Evolutionary conservation across 2,329 filamentous ascomycete genomes (phyloP).

Genomic region (Pezicula radicicola): DNA sequence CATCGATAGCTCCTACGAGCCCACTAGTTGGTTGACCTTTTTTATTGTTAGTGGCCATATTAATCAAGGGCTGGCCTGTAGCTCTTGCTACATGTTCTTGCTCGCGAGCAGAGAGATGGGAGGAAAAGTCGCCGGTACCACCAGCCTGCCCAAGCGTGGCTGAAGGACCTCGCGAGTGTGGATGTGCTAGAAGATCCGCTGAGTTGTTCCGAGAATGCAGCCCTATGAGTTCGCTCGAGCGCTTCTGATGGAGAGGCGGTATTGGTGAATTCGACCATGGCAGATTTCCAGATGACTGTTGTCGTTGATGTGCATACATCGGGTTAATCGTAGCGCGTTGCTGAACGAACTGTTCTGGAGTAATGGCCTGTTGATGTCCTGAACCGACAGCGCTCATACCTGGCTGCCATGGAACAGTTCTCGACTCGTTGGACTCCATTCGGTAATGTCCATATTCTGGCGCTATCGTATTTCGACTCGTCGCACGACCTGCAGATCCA

Average conservation of each 20-base stretch:
- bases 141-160: constrained; percentile 22
- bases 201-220: constrained; percentile 46
- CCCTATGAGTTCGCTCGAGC: constrained; percentile 37
- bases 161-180: constrained; percentile 57
- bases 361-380: constrained; percentile 48
- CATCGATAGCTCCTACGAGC: constrained; percentile 76
- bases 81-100: constrained; percentile 84
- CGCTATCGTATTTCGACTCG: constrained; percentile 36
- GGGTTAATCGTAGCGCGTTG: constrained; percentile 65
- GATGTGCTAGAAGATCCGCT: constrained; percentile 44
- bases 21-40: constrained; percentile 44
- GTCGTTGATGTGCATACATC: constrained; percentile 56
- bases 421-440: constrained; percentile 51
- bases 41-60: constrained; percentile 45
- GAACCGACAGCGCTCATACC: constrained; percentile 50
- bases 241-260: constrained; percentile 38
- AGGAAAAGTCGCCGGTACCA: constrained; percentile 43
- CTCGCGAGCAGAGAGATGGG: constrained; percentile 76
- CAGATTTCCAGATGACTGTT: constrained; percentile 49
- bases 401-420: constrained; percentile 78
- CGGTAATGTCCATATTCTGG: constrained; percentile 35
- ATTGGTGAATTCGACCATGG: constrained; percentile 39
- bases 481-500: constrained; percentile 28
- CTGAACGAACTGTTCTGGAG: constrained; percentile 80
- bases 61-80: constrained; percentile 73